Percentiles rank a stretch among this genome's conserved stretches.
Conservation (phyloP, 2,329 filamentous ascomycete species). For the Fusarium compactum region DNA sequence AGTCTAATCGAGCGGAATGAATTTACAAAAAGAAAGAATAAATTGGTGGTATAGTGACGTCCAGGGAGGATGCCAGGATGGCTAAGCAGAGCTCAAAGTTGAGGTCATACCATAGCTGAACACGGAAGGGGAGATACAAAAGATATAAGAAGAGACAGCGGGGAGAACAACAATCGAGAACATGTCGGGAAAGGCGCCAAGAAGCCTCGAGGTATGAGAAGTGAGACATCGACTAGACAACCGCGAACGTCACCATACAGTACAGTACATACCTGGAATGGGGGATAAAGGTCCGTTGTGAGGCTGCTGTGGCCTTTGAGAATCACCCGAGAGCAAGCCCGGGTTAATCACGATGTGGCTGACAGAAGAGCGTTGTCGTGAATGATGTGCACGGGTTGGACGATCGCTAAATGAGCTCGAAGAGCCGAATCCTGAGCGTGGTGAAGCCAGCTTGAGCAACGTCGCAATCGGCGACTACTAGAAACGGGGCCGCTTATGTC, state of each 20-base stretch:
- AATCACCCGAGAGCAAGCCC: slow-evolving; percentile 50
- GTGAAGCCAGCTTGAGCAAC: slow-evolving; percentile 63
- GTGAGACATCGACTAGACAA: slow-evolving; percentile 41
- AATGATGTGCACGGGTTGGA: slow-evolving; percentile 62
- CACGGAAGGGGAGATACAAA: slow-evolving; percentile 4
- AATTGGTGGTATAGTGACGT: not conserved
- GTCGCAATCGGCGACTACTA: slow-evolving; percentile 43
- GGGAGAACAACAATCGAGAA: slow-evolving; percentile 20
- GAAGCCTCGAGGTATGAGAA: slow-evolving; percentile 27
- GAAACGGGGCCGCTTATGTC: slow-evolving; percentile 29
- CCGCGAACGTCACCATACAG: slow-evolving; percentile 1
- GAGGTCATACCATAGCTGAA: slow-evolving; percentile 9
- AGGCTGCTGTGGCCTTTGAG: slow-evolving; percentile 47
- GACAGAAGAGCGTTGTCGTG: slow-evolving; percentile 63
- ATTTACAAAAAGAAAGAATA: slow-evolving; percentile 5
- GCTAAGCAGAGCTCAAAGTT: slow-evolving; percentile 8
- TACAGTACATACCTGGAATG: slow-evolving; percentile 64
- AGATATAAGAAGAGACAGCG: slow-evolving; percentile 26
- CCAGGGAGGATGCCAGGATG: slow-evolving; percentile 14
- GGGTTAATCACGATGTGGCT: slow-evolving; percentile 50
- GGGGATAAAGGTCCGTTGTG: slow-evolving; percentile 58
- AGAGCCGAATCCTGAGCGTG: slow-evolving; percentile 63
- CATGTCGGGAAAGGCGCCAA: slow-evolving; percentile 22
- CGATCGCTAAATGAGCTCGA: slow-evolving; percentile 66
- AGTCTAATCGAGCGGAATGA: slow-evolving; percentile 16